Base-by-base conservation (phyloP, 2,329 filamentous ascomycete species). In the Fusarium sp. region DNA sequence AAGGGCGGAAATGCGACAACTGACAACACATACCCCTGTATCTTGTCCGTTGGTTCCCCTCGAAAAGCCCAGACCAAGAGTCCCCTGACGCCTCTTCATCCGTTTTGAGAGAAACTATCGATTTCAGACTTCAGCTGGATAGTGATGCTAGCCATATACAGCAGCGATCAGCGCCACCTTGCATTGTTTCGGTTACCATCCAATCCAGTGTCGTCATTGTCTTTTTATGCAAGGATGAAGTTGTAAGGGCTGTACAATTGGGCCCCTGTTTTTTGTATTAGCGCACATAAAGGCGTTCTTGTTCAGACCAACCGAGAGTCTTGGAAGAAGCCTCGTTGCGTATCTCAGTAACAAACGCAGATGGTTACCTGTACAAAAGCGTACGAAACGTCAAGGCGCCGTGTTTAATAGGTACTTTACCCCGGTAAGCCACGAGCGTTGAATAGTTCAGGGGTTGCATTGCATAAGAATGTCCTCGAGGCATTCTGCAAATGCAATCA, bases 41-140 rank as follows among this genome's bases (percentile, higher is more conserved):
- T 31, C 10, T 10, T 31, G 28, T 5, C 4, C 28, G 13, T 31
- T 31, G 10, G 28, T 31, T 11, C 28, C 28, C 28, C 28, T 31
- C 28, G 28, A 21, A 21, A 19, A 14, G 8, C 11, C 7, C 9
- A 28, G 19, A 24, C 44, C 24, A 40, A 57, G 28, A 24, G 28
- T 34, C 54, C 45, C 45, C 21, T 33, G 36, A 40, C 36, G 38
- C n/a, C 2, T 21, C 54, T 34, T 28, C 28, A 22, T 39, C n/a
- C 36, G 10, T 31, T 31, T 31, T 31, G 28, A 31, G 28, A 44
- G 19, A n/a, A 11, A 31, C 39, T 44, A 53, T 31, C 15, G 26
- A 19, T 57, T 63, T 50, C 50, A 39, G 57, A 21, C 14, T 13
- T n/a, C 14, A 42, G 39, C 50, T 45, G 44, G 14, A 63, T 50